Percentiles rank a stretch among this genome's conserved stretches.
Conservation (phyloP, 371 early-diverging fungal genomes). For the Mucor velutinosus region DNA sequence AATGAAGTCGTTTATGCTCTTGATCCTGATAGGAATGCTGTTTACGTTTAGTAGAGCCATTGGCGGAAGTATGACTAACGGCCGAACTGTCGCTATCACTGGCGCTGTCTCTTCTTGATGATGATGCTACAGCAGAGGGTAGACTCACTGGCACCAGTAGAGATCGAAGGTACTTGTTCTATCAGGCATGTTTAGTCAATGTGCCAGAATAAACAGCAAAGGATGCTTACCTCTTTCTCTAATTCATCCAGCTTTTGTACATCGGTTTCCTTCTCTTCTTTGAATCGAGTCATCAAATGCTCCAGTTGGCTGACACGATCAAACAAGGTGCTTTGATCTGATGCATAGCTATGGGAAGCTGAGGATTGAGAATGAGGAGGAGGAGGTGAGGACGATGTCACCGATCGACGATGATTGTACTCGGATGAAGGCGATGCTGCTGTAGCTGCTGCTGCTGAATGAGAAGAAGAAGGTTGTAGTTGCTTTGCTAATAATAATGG, state of each 20-base stretch:
- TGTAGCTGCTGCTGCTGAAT: background rate
- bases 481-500: constrained; percentile 14
- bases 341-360: background rate
- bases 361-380: background rate
- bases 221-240: constrained; percentile 37
- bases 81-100: background rate
- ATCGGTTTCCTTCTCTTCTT: constrained; percentile 43
- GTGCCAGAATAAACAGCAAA: background rate
- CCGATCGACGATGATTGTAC: background rate
- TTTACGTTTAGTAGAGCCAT: background rate
- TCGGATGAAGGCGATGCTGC: background rate
- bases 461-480: background rate
- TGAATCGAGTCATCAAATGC: constrained; percentile 34
- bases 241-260: constrained; percentile 32
- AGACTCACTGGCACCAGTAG: constrained; percentile 8
- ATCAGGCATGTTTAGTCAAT: background rate
- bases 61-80: background rate
- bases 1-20: constrained; percentile 1
- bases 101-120: background rate
- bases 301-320: constrained; percentile 46
- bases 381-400: background rate
- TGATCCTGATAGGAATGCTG: background rate
- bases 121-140: background rate
- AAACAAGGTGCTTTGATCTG: constrained; percentile 18
- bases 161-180: constrained; percentile 23